phyloP scores from a whole-genome alignment of 2,329 filamentous ascomycete species.

The Alternaria sp. region DNA sequence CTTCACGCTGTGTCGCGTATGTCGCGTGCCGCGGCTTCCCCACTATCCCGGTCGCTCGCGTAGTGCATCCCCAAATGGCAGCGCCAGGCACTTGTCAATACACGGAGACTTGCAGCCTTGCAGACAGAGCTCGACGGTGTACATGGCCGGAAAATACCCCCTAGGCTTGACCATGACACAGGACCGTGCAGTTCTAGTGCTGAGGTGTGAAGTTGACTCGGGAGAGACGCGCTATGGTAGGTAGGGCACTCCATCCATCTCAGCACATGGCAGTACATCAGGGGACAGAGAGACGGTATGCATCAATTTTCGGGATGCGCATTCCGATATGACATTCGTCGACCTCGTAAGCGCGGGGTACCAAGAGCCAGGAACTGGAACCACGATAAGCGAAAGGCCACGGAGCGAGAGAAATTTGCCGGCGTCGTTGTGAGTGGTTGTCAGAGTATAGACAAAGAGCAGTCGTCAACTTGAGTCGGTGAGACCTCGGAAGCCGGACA shows the following conservation, averaged over 20 bases:
- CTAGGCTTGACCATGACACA: not conserved
- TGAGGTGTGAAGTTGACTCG: not conserved
- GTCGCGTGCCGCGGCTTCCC: conserved; percentile 19
- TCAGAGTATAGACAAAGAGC: not conserved
- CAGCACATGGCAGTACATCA: not conserved
- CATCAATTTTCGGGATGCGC: conserved; percentile 4
- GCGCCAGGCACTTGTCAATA: not conserved
- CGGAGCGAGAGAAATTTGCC: not conserved
- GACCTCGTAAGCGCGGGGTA: conserved; percentile 10
- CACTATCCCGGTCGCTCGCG: conserved; percentile 18
- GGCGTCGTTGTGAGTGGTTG: not conserved
- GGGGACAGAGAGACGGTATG: not conserved
- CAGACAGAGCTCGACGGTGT: not conserved
- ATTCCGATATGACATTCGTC: not conserved
- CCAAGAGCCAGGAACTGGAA: conserved; percentile 1
- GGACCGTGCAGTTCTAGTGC: not conserved
- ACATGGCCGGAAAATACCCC: not conserved
- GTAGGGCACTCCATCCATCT: not conserved
- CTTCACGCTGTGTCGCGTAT: conserved; percentile 12
- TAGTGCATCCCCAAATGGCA: conserved; percentile 7
- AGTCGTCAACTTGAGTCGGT: not conserved
- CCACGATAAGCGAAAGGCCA: conserved; percentile 14
- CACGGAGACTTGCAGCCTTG: not conserved
- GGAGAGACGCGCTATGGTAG: not conserved
- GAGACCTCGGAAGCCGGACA: not conserved